These are phyloP conservation scores for Leccinum huronense DNA, from an alignment of 1,284 basidiomycete species.

Conservation along the genomic window DNA sequence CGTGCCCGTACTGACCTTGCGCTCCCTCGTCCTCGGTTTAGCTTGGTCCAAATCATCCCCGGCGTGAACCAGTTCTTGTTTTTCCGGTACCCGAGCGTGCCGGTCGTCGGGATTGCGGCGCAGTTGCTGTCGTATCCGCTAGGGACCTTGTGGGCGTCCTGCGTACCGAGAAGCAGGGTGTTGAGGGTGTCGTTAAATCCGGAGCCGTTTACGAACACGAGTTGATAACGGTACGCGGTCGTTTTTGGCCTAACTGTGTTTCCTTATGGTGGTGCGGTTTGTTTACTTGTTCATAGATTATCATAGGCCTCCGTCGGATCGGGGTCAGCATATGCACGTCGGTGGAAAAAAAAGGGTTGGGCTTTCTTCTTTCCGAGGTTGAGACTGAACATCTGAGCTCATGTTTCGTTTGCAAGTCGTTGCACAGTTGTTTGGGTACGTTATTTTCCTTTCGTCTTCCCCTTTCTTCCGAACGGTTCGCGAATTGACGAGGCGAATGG, in stretches of 20 bases:
- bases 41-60: conserved; percentile 46
- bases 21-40: conserved; percentile 60
- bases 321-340: conserved; percentile 40
- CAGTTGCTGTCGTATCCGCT: conserved; percentile 57
- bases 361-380: not conserved
- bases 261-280: not conserved
- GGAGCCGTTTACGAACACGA: conserved; percentile 71
- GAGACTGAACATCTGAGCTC: too few relatives aligned
- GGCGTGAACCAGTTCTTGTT: conserved; percentile 57
- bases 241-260: not conserved
- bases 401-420: too few relatives aligned
- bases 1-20: conserved; percentile 60
- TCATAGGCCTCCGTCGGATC: conserved; percentile 44
- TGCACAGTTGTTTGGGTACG: too few relatives aligned
- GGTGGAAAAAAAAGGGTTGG: not conserved
- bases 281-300: conserved; percentile 36
- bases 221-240: conserved; percentile 44
- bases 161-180: conserved; percentile 49
- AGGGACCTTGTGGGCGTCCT: conserved; percentile 45
- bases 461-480: not conserved
- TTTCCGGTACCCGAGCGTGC: conserved; percentile 49
- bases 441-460: not conserved
- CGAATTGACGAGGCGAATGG: conserved; percentile 10
- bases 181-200: conserved; percentile 59
- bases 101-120: conserved; percentile 47